Evolutionary conservation across 2,329 filamentous ascomycete genomes (phyloP).

Genomic region (Clonostachys rosea): DNA sequence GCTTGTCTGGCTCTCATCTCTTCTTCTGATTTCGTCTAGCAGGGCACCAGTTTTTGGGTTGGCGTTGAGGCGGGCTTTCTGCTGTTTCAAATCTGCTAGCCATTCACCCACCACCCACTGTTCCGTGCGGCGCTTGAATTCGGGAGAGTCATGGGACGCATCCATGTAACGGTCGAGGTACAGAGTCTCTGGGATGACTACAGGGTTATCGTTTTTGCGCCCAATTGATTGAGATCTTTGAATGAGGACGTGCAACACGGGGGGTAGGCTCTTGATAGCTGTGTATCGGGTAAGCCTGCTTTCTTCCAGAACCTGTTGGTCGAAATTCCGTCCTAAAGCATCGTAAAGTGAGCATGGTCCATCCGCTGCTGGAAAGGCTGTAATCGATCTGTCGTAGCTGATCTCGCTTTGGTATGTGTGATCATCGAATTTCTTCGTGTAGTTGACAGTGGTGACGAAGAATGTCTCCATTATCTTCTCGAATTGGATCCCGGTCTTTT

Average conservation of each 20-base stretch:
- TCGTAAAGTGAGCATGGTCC: slow-evolving; percentile 66
- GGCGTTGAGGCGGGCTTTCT: not conserved
- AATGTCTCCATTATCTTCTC: slow-evolving; percentile 74
- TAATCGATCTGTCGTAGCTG: slow-evolving; percentile 58
- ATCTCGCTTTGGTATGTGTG: slow-evolving; percentile 34
- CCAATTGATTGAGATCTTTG: slow-evolving; percentile 74
- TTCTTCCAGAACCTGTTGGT: slow-evolving; percentile 69
- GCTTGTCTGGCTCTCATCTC: not conserved
- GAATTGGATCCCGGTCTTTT: slow-evolving; percentile 66
- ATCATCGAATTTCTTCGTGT: slow-evolving; percentile 47
- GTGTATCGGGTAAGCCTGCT: slow-evolving; percentile 60
- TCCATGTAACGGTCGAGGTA: slow-evolving; percentile 89
- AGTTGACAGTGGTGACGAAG: slow-evolving; percentile 57
- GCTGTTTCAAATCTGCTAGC: slow-evolving; percentile 42
- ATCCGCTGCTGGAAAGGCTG: slow-evolving; percentile 49
- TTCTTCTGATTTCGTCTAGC: not conserved
- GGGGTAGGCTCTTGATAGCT: slow-evolving; percentile 72
- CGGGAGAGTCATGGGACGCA: slow-evolving; percentile 50
- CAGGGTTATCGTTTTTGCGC: slow-evolving; percentile 71
- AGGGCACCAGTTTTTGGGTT: not conserved
- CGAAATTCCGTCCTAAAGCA: slow-evolving; percentile 81
- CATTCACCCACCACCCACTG: slow-evolving; percentile 72
- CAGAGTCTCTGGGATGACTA: slow-evolving; percentile 75
- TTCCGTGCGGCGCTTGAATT: slow-evolving; percentile 61
- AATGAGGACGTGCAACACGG: slow-evolving; percentile 84